Percentiles rank a stretch among this genome's conserved stretches.
phyloP scores from a whole-genome alignment of 2,329 filamentous ascomycete species.

The Cladosporium sp. region DNA sequence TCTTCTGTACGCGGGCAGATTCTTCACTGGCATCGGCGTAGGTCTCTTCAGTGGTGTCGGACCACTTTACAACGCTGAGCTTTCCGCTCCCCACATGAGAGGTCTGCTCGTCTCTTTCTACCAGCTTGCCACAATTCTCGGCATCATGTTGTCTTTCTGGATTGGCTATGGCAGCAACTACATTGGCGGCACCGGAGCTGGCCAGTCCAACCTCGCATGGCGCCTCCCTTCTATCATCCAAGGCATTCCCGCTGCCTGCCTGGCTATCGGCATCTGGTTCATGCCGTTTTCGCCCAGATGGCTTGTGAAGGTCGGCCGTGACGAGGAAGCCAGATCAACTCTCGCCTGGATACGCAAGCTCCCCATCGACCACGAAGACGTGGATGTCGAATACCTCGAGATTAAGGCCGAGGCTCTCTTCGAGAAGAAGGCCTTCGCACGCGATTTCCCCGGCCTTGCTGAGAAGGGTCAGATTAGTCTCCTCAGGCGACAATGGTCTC shows the following conservation, averaged over 20 bases:
- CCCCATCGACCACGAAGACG: constrained; percentile 17
- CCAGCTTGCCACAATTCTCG: constrained; percentile 1
- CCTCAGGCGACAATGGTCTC: constrained; percentile 12
- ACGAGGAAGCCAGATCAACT: constrained; percentile 23
- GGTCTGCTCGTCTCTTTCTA: constrained; percentile 1
- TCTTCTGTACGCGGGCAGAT: neutral
- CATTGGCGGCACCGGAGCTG: constrained; percentile 24
- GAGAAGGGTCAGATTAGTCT: constrained; percentile 8
- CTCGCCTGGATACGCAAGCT: constrained; percentile 25
- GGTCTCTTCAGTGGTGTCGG: neutral
- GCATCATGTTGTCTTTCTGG: constrained; percentile 15
- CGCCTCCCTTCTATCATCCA: constrained; percentile 46
- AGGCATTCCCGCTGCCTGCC: constrained; percentile 32
- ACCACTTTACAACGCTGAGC: constrained; percentile 1
- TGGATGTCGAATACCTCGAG: constrained; percentile 28
- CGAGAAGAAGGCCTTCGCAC: constrained; percentile 20
- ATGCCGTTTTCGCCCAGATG: constrained; percentile 25
- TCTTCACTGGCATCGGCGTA: constrained; percentile 3
- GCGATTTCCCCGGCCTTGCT: constrained; percentile 17
- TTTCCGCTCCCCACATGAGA: neutral
- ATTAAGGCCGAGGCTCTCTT: constrained; percentile 28
- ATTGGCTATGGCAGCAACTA: constrained; percentile 23
- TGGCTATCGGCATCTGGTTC: constrained; percentile 30
- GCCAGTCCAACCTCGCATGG: constrained; percentile 35
- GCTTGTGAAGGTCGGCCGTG: constrained; percentile 24